phyloP scores from a whole-genome alignment of 176 grass and related monocot species.

The Carex cristatella region DNA sequence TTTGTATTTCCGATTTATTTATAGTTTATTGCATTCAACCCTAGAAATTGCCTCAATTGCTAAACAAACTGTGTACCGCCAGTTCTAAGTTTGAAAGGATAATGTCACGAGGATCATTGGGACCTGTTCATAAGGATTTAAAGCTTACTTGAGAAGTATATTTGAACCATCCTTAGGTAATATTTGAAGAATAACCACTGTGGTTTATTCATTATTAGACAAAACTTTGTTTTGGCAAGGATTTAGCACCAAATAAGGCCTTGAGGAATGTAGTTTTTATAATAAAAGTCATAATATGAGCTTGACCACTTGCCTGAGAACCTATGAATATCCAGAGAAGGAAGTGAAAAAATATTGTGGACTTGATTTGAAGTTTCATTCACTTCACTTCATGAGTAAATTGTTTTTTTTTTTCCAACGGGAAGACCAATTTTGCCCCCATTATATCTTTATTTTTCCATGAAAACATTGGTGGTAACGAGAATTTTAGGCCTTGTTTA shows the following conservation, averaged over 20 bases:
- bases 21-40: background rate
- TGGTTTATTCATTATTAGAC: background rate
- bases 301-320: background rate
- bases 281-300: background rate
- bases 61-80: background rate
- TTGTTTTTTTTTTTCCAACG: background rate
- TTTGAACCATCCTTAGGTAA: background rate
- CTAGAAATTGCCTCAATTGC: slow-evolving; percentile 9
- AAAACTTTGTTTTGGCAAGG: background rate
- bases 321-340: background rate
- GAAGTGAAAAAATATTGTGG: background rate
- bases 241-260: background rate
- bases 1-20: background rate
- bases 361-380: background rate
- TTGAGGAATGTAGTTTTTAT: background rate
- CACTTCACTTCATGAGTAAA: background rate
- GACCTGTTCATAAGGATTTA: background rate
- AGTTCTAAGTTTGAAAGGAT: background rate
- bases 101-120: background rate
- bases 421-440: background rate
- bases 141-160: background rate
- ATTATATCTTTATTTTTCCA: background rate
- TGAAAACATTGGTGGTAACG: background rate
- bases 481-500: background rate
- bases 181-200: background rate